These are phyloP conservation scores for Ustanciosporium gigantosporum DNA, from an alignment of 1,284 basidiomycete species.

Conservation along the genomic window DNA sequence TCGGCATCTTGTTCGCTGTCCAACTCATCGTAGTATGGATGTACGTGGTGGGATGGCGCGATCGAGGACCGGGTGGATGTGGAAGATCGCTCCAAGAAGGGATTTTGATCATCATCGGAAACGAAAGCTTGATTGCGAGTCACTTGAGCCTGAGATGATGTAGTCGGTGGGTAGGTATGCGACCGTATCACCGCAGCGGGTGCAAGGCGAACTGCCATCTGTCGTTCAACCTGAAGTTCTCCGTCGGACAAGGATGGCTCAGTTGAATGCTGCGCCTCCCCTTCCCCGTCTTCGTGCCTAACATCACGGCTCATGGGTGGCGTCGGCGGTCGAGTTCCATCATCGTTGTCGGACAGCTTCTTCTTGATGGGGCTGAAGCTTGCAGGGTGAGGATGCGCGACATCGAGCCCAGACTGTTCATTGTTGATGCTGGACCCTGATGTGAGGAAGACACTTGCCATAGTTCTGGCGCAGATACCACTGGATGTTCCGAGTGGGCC, in stretches of 20 bases:
- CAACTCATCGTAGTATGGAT: slow-evolving; percentile 16
- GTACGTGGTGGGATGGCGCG: slow-evolving; percentile 2
- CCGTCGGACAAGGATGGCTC: neutral
- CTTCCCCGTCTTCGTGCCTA: slow-evolving; percentile 10
- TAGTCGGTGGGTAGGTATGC: too few species aligned
- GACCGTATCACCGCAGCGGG: too few species aligned
- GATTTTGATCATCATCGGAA: slow-evolving; percentile 31
- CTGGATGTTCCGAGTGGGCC: too few species aligned
- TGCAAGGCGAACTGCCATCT: too few species aligned
- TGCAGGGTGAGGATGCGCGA: too few species aligned
- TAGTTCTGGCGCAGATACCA: too few species aligned
- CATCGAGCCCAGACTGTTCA: too few species aligned
- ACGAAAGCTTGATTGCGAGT: too few species aligned
- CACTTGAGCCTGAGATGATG: too few species aligned
- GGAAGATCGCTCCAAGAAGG: slow-evolving; percentile 11
- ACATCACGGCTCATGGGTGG: slow-evolving; percentile 40
- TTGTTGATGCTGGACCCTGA: too few species aligned
- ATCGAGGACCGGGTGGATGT: neutral
- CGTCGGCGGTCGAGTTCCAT: slow-evolving; percentile 16
- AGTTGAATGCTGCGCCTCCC: neutral
- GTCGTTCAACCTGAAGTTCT: too few species aligned
- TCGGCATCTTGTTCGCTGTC: slow-evolving; percentile 32
- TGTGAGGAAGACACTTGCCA: too few species aligned
- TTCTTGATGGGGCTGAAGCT: slow-evolving; percentile 28
- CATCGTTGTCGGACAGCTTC: slow-evolving; percentile 8